Evolutionary conservation across 2,329 filamentous ascomycete genomes (phyloP), one percentile per base, ranked within the genome.

Genomic region (Myriosclerotinia curreyana): DNA sequence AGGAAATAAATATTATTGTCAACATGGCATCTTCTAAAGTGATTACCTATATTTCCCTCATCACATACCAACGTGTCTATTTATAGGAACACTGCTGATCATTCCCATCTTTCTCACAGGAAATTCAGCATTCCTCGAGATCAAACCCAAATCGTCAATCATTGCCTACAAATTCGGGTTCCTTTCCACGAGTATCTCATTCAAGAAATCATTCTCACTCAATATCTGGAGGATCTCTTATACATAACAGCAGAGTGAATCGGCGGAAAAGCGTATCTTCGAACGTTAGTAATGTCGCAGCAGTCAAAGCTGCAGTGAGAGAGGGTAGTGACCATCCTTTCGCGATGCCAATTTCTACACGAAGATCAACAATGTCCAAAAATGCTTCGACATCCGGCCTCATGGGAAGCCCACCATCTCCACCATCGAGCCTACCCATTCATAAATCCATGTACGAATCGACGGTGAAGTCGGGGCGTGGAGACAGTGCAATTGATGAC

Each of bases 181-280:
- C 87, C 71, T 77, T 84, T 62, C 81, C 89, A 59, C 64, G 66
- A 61, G 80, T 71, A 68, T 69, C 69, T 31, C 73, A 75, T 64
- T 64, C 68, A 52, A 88, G 92, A 74, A 87, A 86, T 71, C 91
- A 92, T 79, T 91, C 91, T 58, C 89, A 95, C 77, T 94, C 91
- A 65, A 82, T 92, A 71, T 89, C 93, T 64, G 84, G 89, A 66
- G 86, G 86, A 71, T 86, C 89, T 65, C 84, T 93, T 74, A 94
- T 93, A 79, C 80, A 87, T 71, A 88, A 86, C 76, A 90, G 96
- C 77, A 90, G 95, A 71, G 86, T 98, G 70, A 92, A 91, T 71
- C 91, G 94, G 73, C 87, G 95, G 72, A 98, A 98, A 84, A 97
- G 93, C 78, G 92, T 96, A 75, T 87, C 85, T 75, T 92, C 91